A percentile compares a stretch with the other conserved stretches of the same genome.
These are phyloP conservation scores for Zostera marina DNA, from an alignment of 116 monocot genomes.

Conservation along the genomic window DNA sequence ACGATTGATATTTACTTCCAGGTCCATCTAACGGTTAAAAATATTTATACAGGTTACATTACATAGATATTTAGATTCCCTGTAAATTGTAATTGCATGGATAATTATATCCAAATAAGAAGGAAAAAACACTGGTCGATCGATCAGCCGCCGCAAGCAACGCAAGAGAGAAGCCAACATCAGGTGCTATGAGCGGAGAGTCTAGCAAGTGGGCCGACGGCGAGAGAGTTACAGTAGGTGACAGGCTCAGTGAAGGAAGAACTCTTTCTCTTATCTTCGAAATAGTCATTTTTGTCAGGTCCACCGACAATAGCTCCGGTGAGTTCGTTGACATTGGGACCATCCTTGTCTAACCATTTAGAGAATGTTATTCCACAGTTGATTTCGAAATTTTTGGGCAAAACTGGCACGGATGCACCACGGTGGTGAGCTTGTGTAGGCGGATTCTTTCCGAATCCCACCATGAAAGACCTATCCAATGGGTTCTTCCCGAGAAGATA, in stretches of 20 bases:
- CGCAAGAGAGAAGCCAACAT: background rate
- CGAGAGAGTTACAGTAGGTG: constrained; percentile 82
- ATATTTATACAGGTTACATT: too few relatives aligned
- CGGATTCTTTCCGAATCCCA: constrained; percentile 51
- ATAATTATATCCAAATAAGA: too few relatives aligned
- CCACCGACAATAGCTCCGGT: constrained; percentile 91
- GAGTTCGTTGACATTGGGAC: constrained; percentile 62
- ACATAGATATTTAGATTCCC: too few relatives aligned
- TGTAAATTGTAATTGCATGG: too few relatives aligned
- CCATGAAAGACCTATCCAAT: constrained; percentile 53
- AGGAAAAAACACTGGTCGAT: too few relatives aligned
- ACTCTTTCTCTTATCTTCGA: constrained; percentile 38
- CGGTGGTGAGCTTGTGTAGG: constrained; percentile 61
- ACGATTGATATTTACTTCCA: too few relatives aligned
- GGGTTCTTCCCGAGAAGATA: constrained; percentile 78
- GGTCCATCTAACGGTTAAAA: too few relatives aligned
- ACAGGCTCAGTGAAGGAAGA: constrained; percentile 48
- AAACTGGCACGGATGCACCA: constrained; percentile 54
- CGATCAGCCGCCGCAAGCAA: too few relatives aligned
- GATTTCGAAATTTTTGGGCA: constrained; percentile 7
- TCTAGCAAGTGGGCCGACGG: constrained; percentile 61
- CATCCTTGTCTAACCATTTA: constrained; percentile 31
- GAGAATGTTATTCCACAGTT: constrained; percentile 66
- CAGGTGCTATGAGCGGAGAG: constrained; percentile 22
- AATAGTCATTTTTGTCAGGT: constrained; percentile 60